These are phyloP conservation scores for Rhododendron ferrugineum DNA, from an alignment of 148 eudicot genomes.

Conservation along the genomic window DNA sequence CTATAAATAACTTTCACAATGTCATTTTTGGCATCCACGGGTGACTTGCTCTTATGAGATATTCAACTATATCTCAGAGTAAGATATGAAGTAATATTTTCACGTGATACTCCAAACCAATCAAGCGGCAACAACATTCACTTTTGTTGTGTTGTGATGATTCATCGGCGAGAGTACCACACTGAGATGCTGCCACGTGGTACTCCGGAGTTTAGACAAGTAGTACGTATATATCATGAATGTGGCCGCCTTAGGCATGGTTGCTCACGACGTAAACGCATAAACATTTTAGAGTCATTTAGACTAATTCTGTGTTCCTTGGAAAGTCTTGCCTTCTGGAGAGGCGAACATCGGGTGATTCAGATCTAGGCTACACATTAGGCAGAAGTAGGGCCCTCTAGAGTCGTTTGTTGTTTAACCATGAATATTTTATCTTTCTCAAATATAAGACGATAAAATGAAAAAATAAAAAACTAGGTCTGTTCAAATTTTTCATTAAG, in stretches of 20 bases:
- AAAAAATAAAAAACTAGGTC: too few relatives aligned
- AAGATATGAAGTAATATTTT: too few relatives aligned
- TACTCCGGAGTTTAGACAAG: too few relatives aligned
- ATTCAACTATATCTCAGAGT: neutral
- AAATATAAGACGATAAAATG: too few relatives aligned
- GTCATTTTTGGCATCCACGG: neutral
- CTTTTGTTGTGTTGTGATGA: neutral
- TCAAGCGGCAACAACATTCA: neutral
- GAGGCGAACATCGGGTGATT: too few relatives aligned
- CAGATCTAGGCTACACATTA: too few relatives aligned
- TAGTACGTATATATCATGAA: neutral
- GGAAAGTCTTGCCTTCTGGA: too few relatives aligned
- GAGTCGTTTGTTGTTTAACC: too few relatives aligned
- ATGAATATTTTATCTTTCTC: too few relatives aligned
- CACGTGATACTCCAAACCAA: neutral
- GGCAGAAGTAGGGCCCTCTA: too few relatives aligned
- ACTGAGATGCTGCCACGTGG: neutral
- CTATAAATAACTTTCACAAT: neutral
- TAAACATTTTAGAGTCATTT: neutral
- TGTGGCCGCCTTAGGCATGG: neutral
- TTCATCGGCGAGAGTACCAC: neutral
- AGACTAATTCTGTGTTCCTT: neutral
- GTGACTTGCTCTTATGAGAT: neutral
- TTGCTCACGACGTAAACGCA: neutral
- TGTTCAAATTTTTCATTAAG: too few relatives aligned